Conservation (phyloP, 495 filamentous ascomycete genomes). For the Hypoxylon fragiforme region DNA sequence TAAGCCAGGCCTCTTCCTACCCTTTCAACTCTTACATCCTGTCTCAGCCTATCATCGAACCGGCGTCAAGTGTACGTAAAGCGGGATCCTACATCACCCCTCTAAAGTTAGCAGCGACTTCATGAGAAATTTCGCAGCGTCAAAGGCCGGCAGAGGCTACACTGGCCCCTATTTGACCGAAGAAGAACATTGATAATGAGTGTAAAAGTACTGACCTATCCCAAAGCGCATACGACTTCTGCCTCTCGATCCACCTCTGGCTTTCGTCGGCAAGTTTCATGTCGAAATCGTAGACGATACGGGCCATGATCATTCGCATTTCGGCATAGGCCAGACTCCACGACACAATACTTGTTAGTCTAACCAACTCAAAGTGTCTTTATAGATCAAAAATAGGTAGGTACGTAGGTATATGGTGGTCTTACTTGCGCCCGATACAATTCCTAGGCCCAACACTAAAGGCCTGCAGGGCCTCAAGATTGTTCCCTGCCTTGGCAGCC, state of each 20-base stretch:
- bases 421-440: constrained; percentile 49
- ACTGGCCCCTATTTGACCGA: not conserved
- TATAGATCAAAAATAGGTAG: not conserved
- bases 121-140: not conserved
- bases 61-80: constrained; percentile 25
- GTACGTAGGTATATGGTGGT: too few relatives aligned
- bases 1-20: too few relatives aligned
- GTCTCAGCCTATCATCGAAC: constrained; percentile 15
- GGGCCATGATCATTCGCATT: constrained; percentile 48
- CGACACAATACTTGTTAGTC: not conserved
- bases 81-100: constrained; percentile 20
- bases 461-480: constrained; percentile 41
- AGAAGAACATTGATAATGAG: too few relatives aligned
- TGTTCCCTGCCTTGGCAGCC: constrained; percentile 33
- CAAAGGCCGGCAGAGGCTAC: not conserved
- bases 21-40: not conserved
- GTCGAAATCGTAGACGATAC: constrained; percentile 46
- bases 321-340: constrained; percentile 44
- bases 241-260: constrained; percentile 38
- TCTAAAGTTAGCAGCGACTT: not conserved
- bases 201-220: constrained; percentile 19
- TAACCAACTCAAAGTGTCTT: not conserved
- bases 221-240: constrained; percentile 36
- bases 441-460: constrained; percentile 44
- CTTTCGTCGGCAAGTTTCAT: constrained; percentile 34